Percentiles rank a stretch among this genome's conserved stretches.
Evolutionary conservation across 83 land plant genomes (phyloP).

Genomic region (Diphasiastrum complanatum): DNA sequence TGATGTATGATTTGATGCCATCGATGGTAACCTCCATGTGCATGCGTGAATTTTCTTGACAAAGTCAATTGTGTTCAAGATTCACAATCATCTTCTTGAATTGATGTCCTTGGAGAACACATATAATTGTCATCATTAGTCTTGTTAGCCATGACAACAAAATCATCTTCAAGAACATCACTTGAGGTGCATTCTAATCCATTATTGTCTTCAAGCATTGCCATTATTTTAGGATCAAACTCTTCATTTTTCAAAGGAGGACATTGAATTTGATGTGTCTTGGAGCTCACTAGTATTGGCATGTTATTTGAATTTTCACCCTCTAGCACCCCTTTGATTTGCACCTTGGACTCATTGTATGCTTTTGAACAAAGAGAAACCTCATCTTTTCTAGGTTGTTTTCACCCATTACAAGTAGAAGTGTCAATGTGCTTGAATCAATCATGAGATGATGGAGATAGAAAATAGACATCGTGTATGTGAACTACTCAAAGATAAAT

Average conservation of each 20-base stretch:
- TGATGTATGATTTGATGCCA: conserved; percentile 26
- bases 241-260: conserved; percentile 42
- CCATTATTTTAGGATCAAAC: conserved; percentile 70
- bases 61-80: not conserved
- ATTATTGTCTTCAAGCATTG: conserved; percentile 56
- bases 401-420: too few relatives aligned
- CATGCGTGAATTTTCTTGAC: not conserved
- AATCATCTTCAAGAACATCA: conserved; percentile 88
- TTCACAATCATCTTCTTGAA: too few relatives aligned
- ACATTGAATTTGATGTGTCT: conserved; percentile 23
- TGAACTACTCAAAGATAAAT: too few relatives aligned
- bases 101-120: too few relatives aligned
- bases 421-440: too few relatives aligned
- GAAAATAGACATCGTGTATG: too few relatives aligned
- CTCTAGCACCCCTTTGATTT: conserved; percentile 22
- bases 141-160: conserved; percentile 56
- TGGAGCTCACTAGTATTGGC: conserved; percentile 35
- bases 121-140: conserved; percentile 38
- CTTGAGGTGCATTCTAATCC: conserved; percentile 51
- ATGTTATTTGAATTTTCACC: conserved; percentile 22
- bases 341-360: conserved; percentile 74
- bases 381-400: not conserved
- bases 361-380: conserved; percentile 35
- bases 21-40: not conserved
- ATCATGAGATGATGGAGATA: too few relatives aligned